Percentiles rank a stretch among this genome's conserved stretches.
Conservation (phyloP, 345 rosid genomes). For the Melaleuca alternifolia region DNA sequence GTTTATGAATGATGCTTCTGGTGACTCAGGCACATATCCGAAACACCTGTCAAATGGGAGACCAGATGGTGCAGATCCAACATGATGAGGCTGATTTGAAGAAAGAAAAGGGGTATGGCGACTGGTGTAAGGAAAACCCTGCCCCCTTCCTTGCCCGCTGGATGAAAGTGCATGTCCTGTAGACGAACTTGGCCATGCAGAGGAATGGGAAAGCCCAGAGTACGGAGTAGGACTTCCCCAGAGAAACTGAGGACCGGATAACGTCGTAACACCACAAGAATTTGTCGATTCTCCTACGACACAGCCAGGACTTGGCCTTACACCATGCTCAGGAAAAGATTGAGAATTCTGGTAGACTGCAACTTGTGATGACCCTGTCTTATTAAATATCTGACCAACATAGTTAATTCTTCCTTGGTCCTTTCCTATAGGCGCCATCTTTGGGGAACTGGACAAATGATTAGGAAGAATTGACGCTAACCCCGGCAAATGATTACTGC, state of each 20-base stretch:
- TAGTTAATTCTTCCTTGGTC: slow-evolving; percentile 53
- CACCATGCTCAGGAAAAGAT: slow-evolving; percentile 47
- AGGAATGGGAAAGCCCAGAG: slow-evolving; percentile 41
- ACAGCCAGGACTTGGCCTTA: slow-evolving; percentile 33
- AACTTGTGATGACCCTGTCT: slow-evolving; percentile 32
- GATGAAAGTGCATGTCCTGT: slow-evolving; percentile 49
- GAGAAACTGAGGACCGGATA: slow-evolving; percentile 84
- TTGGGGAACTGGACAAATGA: slow-evolving; percentile 36
- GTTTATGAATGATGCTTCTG: slow-evolving; percentile 57
- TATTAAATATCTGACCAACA: slow-evolving; percentile 38
- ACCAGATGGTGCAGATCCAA: slow-evolving; percentile 93
- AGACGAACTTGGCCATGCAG: slow-evolving; percentile 60
- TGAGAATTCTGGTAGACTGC: slow-evolving; percentile 37
- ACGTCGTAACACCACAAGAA: slow-evolving; percentile 47
- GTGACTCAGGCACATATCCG: slow-evolving; percentile 68
- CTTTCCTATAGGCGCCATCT: slow-evolving; percentile 57
- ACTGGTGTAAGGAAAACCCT: slow-evolving; percentile 34
- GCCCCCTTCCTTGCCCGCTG: slow-evolving; percentile 23
- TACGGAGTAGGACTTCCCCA: slow-evolving; percentile 80
- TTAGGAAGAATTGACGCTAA: slow-evolving; percentile 80
- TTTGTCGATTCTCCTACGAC: slow-evolving; percentile 50
- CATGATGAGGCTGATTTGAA: slow-evolving; percentile 52
- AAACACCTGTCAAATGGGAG: slow-evolving; percentile 69
- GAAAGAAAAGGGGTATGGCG: slow-evolving; percentile 37
- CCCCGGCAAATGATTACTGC: slow-evolving; percentile 51